phyloP scores from a whole-genome alignment of 108 stramenopile species.

The Cyclostephanos tholiformis region DNA sequence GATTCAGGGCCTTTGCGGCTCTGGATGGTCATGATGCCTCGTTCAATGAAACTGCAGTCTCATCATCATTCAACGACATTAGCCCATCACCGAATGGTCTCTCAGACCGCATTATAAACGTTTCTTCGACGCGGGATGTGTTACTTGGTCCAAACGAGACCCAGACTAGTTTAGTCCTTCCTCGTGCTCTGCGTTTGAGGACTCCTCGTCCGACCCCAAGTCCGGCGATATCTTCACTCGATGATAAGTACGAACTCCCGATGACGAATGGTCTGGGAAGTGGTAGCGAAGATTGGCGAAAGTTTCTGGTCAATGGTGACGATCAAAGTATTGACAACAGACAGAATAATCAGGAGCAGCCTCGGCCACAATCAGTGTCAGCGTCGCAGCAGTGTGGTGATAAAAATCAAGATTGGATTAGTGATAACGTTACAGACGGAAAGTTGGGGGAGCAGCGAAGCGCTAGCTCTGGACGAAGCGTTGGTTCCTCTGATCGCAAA shows the following conservation, averaged over 20 bases:
- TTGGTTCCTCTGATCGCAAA: neutral
- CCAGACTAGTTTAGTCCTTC: neutral
- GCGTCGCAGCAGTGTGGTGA: neutral
- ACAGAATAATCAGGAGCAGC: constrained; percentile 1
- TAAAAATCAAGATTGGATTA: neutral
- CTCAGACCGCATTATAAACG: neutral
- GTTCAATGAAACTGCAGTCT: neutral
- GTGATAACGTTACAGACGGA: neutral
- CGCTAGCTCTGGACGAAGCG: neutral
- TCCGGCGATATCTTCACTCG: neutral
- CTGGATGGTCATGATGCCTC: neutral
- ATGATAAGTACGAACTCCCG: neutral
- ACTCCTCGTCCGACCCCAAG: neutral
- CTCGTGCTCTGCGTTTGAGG: neutral
- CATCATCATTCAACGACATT: neutral
- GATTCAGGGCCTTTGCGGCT: neutral
- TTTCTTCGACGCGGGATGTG: neutral
- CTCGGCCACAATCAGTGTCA: neutral
- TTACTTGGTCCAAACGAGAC: neutral
- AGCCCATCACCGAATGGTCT: neutral
- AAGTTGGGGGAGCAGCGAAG: neutral
- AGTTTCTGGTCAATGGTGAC: neutral
- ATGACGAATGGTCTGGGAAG: neutral
- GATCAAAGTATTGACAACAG: neutral
- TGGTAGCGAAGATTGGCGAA: neutral